Evolutionary conservation across 768 basidiomycete species (phyloP).

Genomic region (Pisolithus tinctorius): DNA sequence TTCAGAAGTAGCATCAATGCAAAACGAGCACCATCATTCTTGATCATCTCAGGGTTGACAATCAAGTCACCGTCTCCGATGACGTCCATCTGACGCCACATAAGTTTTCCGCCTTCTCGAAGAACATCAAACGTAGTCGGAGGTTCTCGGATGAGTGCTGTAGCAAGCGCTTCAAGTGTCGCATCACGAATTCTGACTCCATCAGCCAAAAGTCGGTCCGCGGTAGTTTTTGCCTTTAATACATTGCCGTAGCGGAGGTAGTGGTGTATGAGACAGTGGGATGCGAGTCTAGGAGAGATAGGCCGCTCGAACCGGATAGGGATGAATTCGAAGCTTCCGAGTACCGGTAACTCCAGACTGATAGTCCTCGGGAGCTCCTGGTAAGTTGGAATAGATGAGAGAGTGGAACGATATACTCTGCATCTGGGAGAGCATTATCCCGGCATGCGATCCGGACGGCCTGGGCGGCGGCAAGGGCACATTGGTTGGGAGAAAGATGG

Average conservation of each 20-base stretch:
- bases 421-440: constrained; percentile 41
- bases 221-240: constrained; percentile 42
- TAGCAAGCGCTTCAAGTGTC: constrained; percentile 42
- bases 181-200: constrained; percentile 43
- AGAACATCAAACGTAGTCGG: constrained; percentile 17
- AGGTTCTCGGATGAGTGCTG: constrained; percentile 14
- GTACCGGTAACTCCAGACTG: constrained; percentile 16
- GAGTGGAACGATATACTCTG: constrained; percentile 55
- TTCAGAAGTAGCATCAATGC: constrained; percentile 47
- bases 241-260: constrained; percentile 47
- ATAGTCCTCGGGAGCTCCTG: neutral
- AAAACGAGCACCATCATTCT: constrained; percentile 36
- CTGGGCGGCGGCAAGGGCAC: constrained; percentile 35
- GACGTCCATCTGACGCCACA: constrained; percentile 11
- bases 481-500: constrained; percentile 6
- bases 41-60: constrained; percentile 30
- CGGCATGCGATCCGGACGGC: constrained; percentile 44
- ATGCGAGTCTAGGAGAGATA: constrained; percentile 52
- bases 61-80: constrained; percentile 16
- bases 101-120: constrained; percentile 10
- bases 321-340: constrained; percentile 27
- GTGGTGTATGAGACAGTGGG: constrained; percentile 60
- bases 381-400: constrained; percentile 34
- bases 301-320: constrained; percentile 42
- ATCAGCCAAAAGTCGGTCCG: constrained; percentile 45